phyloP scores from a whole-genome alignment of 352 stramenopile genomes.

The Thalassiosira hispida region DNA sequence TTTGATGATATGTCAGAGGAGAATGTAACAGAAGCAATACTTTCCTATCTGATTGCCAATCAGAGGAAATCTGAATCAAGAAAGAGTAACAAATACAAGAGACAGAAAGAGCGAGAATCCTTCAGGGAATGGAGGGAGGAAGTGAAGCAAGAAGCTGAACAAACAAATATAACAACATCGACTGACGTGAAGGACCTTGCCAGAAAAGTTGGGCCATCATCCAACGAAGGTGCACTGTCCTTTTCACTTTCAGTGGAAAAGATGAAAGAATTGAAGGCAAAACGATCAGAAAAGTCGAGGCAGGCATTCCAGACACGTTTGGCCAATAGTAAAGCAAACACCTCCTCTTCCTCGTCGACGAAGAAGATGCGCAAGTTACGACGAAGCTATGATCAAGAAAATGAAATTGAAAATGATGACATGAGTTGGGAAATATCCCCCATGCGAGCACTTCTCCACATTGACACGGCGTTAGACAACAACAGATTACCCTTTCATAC shows the following conservation, averaged over 20 bases:
- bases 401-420: not conserved
- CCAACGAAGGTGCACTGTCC: slow-evolving; percentile 19
- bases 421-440: slow-evolving; percentile 18
- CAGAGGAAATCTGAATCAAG: slow-evolving; percentile 45
- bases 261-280: slow-evolving; percentile 40
- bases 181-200: slow-evolving; percentile 16
- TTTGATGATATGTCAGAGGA: slow-evolving; percentile 51
- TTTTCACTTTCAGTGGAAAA: slow-evolving; percentile 49
- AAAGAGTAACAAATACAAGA: slow-evolving; percentile 31
- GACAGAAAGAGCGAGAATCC: slow-evolving; percentile 17
- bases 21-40: slow-evolving; percentile 42
- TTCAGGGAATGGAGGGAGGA: slow-evolving; percentile 36
- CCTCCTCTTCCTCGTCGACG: slow-evolving; percentile 3
- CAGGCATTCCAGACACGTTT: slow-evolving; percentile 38
- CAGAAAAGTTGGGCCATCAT: not conserved
- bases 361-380: slow-evolving; percentile 40
- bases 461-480: slow-evolving; percentile 53
- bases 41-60: slow-evolving; percentile 42
- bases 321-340: slow-evolving; percentile 27
- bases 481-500: slow-evolving; percentile 27
- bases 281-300: slow-evolving; percentile 48
- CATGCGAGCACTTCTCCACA: slow-evolving; percentile 50
- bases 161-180: not conserved
- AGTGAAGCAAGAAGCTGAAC: slow-evolving; percentile 26
- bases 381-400: slow-evolving; percentile 9